Evolutionary conservation across 495 filamentous ascomycete genomes (phyloP).

Genomic region (Aspergillus biplanus): DNA sequence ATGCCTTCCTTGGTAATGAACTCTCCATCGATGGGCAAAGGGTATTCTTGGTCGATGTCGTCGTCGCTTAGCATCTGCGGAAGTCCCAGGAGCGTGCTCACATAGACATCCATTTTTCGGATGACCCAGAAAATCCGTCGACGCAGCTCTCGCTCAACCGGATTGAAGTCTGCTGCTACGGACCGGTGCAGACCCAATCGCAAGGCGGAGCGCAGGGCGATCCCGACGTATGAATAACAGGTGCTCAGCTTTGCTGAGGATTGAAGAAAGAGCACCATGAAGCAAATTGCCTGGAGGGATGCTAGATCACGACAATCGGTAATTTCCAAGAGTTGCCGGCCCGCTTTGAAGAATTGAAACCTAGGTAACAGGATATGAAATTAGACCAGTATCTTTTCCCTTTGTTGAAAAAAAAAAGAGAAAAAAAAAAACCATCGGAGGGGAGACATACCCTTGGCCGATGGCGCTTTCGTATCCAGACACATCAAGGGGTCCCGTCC

Average conservation of each 20-base stretch:
- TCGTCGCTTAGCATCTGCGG: constrained; percentile 83
- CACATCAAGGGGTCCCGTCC: constrained; percentile 49
- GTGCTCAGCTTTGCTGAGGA: constrained; percentile 88
- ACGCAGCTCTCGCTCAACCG: constrained; percentile 81
- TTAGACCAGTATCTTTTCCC: neutral
- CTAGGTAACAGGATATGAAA: constrained; percentile 47
- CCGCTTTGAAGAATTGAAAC: constrained; percentile 81
- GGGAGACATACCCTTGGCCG: constrained; percentile 71
- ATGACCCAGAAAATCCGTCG: constrained; percentile 89
- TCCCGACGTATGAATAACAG: constrained; percentile 91
- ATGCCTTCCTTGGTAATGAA: constrained; percentile 83
- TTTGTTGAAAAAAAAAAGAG: neutral
- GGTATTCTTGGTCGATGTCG: constrained; percentile 89
- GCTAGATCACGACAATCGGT: constrained; percentile 87
- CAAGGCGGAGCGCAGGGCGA: constrained; percentile 82
- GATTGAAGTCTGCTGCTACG: constrained; percentile 73
- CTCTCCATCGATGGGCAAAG: constrained; percentile 85
- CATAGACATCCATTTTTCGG: constrained; percentile 92
- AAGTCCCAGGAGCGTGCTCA: constrained; percentile 84
- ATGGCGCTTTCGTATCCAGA: constrained; percentile 72
- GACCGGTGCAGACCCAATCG: constrained; percentile 88
- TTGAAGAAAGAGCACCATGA: constrained; percentile 93
- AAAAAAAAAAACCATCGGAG: constrained; percentile 14
- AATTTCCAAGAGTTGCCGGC: constrained; percentile 82
- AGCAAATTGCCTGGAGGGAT: constrained; percentile 84